These are phyloP conservation scores for Coniochaeta prunicola DNA, from an alignment of 2,329 filamentous ascomycete genomes.

Conservation along the genomic window DNA sequence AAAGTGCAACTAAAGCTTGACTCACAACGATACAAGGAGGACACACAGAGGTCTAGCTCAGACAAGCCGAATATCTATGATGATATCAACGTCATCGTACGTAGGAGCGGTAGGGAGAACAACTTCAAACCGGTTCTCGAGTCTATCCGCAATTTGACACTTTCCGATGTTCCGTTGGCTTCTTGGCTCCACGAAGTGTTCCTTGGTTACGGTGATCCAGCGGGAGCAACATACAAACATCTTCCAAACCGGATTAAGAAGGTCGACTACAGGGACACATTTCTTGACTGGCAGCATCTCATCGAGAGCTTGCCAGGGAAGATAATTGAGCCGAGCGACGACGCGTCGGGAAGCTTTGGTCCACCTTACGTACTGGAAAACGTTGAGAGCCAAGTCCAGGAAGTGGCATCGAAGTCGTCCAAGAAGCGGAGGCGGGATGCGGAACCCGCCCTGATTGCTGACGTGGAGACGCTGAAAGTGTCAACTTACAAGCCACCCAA, in stretches of 20 bases:
- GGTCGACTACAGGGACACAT: slow-evolving; percentile 89
- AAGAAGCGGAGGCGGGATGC: slow-evolving; percentile 84
- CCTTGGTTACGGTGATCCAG: slow-evolving; percentile 91
- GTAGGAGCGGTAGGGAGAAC: slow-evolving; percentile 82
- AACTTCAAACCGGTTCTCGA: slow-evolving; percentile 94
- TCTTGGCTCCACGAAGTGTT: slow-evolving; percentile 96
- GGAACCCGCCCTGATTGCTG: slow-evolving; percentile 55
- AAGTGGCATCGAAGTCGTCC: slow-evolving; percentile 50
- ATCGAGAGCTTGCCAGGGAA: slow-evolving; percentile 84
- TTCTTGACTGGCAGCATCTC: slow-evolving; percentile 91
- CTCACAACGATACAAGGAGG: slow-evolving; percentile 65
- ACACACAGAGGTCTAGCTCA: slow-evolving; percentile 57
- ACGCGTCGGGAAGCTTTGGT: slow-evolving; percentile 65
- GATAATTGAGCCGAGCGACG: slow-evolving; percentile 70
- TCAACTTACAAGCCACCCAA: slow-evolving; percentile 87
- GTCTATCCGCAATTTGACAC: slow-evolving; percentile 77
- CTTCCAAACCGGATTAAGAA: slow-evolving; percentile 69
- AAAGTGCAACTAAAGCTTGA: slow-evolving; percentile 79
- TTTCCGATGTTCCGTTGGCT: slow-evolving; percentile 79
- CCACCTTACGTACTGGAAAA: slow-evolving; percentile 83
- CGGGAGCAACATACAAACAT: slow-evolving; percentile 78
- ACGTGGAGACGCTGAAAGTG: slow-evolving; percentile 66
- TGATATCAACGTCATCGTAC: slow-evolving; percentile 75
- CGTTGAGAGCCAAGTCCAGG: slow-evolving; percentile 44
- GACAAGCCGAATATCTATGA: slow-evolving; percentile 78